Evolutionary conservation across 441 rosid genomes (phyloP), one percentile per base, ranked within the genome.

Genomic region (Monsonia emarginata): DNA sequence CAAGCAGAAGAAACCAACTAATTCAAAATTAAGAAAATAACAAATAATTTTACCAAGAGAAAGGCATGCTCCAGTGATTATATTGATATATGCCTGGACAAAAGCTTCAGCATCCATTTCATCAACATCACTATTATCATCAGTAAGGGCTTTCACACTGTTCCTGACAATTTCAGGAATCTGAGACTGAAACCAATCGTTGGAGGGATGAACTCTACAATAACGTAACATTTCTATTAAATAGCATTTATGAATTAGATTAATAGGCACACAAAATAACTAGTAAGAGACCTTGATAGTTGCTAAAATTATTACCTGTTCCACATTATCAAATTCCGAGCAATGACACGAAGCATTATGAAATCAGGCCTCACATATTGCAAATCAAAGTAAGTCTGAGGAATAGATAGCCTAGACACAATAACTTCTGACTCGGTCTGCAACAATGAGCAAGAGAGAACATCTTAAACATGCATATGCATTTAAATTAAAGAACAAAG

Each of bases 321-420:
- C 99, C 97, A 95, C 96, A 88, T 86, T 73, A 95, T 86, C 82
- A 95, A 72, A 80, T 88, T 95, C 70, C 90, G 86, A 76, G 99
- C 96, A 85, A 95, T 85, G 74, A 91, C 88, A 69, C 97, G 97
- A 77, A 94, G 99, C 96, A 94, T 84, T 78, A 95, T 88, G 82
- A 91, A 91, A 80, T 95, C 96, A 59, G 99, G 97, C 81, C 99
- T 85, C 80, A 95, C 87, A 44, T 89, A 91, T 71, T 86, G 88
- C 81, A 95, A 78, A 70, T 88, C 97, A 73, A 85, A 95, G 68
- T 66, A 84, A 26, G 97, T 91, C 78, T 81, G 80, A 62, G 99
- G 99, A 73, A 89, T 88, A 64, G 86, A 85, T 78, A 95, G 85
- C 86, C 86, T 84, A 52, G 97, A 84, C 40, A 81, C 79, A 64